A percentile compares a stretch with the other conserved stretches of the same genome.
phyloP scores from a whole-genome alignment of 148 eudicot genomes.

The Heliosperma pusillum region DNA sequence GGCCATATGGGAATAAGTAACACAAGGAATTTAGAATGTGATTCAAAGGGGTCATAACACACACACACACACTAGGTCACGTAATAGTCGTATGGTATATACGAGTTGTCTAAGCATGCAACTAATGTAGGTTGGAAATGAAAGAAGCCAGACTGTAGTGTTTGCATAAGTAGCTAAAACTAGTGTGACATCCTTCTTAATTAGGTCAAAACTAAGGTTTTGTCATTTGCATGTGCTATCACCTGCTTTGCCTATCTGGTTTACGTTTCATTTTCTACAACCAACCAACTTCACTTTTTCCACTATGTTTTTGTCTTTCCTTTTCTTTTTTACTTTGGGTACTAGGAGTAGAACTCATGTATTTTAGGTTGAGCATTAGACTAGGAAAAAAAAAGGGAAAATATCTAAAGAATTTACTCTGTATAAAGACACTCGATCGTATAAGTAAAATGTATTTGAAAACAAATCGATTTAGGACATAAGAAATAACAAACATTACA shows the following conservation, averaged over 20 bases:
- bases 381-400: too few species aligned
- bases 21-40: background rate
- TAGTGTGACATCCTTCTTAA: slow-evolving; percentile 1
- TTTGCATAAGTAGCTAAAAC: slow-evolving; percentile 9
- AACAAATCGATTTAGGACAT: too few species aligned
- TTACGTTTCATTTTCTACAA: slow-evolving; percentile 21
- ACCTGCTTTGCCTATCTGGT: slow-evolving; percentile 31
- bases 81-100: background rate
- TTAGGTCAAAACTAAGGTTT: slow-evolving; percentile 1
- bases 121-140: slow-evolving; percentile 14
- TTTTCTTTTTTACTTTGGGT: too few species aligned
- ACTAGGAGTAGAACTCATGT: too few species aligned
- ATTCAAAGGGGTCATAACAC: background rate
- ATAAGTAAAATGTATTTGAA: too few species aligned
- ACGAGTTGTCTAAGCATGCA: background rate
- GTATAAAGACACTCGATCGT: too few species aligned
- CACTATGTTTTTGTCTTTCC: background rate
- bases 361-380: too few species aligned
- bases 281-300: background rate
- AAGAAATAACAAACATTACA: too few species aligned
- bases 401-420: too few species aligned
- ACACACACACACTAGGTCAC: background rate
- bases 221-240: slow-evolving; percentile 26
- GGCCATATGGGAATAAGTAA: too few species aligned
- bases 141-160: slow-evolving; percentile 24